Base-by-base conservation (phyloP, 208 protist genomes). In the Trypanosomatidae sp. region DNA sequence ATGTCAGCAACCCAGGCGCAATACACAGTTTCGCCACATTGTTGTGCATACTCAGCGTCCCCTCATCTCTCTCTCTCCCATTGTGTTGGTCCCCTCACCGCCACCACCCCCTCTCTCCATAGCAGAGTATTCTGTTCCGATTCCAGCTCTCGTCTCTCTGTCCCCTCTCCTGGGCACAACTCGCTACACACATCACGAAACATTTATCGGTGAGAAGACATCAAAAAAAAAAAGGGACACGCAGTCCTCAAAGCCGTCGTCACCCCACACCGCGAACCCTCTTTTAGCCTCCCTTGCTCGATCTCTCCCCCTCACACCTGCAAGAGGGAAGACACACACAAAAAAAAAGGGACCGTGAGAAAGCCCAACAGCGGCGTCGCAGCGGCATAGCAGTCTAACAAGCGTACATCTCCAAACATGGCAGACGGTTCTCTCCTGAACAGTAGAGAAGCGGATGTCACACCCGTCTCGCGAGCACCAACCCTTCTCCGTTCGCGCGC, bases 341-440 rank as follows among this genome's bases (percentile, higher is more conserved):
- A 44, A 17, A 25, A 6, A 12, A 64, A 65, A 44, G 12, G 33
- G 60, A 10, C 33, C 6, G 39, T 28, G 60, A 13, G 19, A 65
- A 65, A 46, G 44, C 39, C 41, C 12, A 33, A 59, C 55, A 62
- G 33, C 44, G 52, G 68, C 68, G 19, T 55, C 30, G 49, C 44
- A 73, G 41, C 39, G 64, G 41, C 19, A 76, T 49, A 71, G 49
- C 33, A 58, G 70, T 58, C 25, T 33, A 52, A 25, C 33, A 36
- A 7, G 13, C 22, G 25, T 10, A 19, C 43, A 73, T n/a, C 12
- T 13, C 5, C 2, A 47, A 17, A n/a, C 15, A 43, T 28, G 60
- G 25, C 41, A n/a, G 70, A 39, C 36, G 36, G 28, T 30, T 33
- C 22, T 7, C 55, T 28, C 68, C 25, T 47, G 10, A 3, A 53